Evolutionary conservation across 257 asterid genomes (phyloP).

Genomic region (Lycium ferocissimum): DNA sequence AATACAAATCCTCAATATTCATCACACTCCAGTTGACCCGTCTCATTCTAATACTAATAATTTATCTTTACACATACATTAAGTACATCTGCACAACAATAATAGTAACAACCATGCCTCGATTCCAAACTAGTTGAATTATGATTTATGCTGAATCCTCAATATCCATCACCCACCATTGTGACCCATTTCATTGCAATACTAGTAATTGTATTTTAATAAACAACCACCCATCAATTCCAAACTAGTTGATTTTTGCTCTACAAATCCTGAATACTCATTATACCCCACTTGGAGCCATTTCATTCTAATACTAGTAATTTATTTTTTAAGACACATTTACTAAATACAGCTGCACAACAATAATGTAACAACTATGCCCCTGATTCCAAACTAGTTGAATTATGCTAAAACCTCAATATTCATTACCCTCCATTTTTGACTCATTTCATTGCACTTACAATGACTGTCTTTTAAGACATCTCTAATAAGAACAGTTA

Average conservation of each 20-base stretch:
- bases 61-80: no score
- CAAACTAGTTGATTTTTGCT: background rate
- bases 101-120: background rate
- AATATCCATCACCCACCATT: no score
- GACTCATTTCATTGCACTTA: background rate
- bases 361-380: background rate
- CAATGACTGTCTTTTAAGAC: background rate
- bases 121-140: constrained; percentile 18
- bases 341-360: background rate
- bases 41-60: no score
- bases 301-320: background rate
- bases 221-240: no score
- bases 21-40: no score
- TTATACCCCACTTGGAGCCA: background rate
- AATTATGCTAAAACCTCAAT: background rate
- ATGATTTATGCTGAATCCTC: no score
- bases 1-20: no score
- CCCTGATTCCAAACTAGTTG: background rate
- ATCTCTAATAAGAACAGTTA: background rate
- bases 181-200: no score
- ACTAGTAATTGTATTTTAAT: no score
- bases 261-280: background rate
- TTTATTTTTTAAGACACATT: background rate
- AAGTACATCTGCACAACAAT: background rate
- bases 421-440: background rate